Evolutionary conservation across 306 rosid species (phyloP).

Genomic region (Inga leiocalycina): DNA sequence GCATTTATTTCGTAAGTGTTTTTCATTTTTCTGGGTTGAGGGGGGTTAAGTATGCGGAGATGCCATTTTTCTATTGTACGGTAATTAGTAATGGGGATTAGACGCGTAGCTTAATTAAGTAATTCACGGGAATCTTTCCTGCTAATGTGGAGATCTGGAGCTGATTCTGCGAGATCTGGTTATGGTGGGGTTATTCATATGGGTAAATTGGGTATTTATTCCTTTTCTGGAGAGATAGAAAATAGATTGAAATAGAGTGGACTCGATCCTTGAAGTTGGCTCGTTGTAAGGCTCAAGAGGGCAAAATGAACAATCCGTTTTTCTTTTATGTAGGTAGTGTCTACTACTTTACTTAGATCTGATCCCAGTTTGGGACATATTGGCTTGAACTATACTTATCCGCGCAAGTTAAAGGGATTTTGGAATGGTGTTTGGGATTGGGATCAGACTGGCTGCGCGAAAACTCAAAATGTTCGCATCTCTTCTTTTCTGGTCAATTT

Average conservation of each 20-base stretch:
- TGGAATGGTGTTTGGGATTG: background rate
- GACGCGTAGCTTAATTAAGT: background rate
- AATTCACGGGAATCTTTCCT: constrained; percentile 17
- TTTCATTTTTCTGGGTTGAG: background rate
- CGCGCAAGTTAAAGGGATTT: background rate
- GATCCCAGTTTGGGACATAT: constrained; percentile 17
- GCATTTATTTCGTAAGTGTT: too few relatives aligned
- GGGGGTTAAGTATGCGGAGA: constrained; percentile 10
- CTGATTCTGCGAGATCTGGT: constrained; percentile 23
- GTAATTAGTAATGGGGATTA: constrained; percentile 3
- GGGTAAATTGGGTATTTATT: constrained; percentile 20
- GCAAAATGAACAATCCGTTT: background rate
- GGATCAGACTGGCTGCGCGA: background rate
- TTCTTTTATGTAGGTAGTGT: background rate
- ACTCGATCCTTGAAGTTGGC: constrained; percentile 21
- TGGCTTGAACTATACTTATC: background rate
- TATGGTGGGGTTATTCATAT: background rate
- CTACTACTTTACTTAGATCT: constrained; percentile 26
- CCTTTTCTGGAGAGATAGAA: constrained; percentile 22
- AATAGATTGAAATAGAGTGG: constrained; percentile 28
- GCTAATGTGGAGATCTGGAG: constrained; percentile 38
- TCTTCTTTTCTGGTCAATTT: background rate
- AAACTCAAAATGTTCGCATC: background rate
- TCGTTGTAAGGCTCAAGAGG: constrained; percentile 9
- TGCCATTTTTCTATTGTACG: background rate